Percentiles rank a stretch among this genome's conserved stretches.
These are phyloP conservation scores for Metarhizium rileyi DNA, from an alignment of 2,329 filamentous ascomycete genomes.

Conservation along the genomic window DNA sequence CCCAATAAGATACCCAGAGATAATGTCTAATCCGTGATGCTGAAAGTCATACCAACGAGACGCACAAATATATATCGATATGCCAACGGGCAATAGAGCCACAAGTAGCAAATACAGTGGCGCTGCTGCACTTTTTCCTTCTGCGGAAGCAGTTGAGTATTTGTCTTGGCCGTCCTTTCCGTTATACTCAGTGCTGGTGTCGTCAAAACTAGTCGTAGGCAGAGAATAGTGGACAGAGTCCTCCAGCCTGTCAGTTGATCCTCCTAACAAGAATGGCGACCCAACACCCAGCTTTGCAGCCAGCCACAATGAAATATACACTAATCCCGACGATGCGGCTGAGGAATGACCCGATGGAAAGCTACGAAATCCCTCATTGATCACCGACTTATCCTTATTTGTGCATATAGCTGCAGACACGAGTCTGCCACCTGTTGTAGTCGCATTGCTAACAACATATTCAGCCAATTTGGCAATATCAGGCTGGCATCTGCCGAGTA, in stretches of 20 bases:
- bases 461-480: slow-evolving; percentile 46
- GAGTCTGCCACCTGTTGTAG: slow-evolving; percentile 47
- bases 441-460: slow-evolving; percentile 47
- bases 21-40: slow-evolving; percentile 71
- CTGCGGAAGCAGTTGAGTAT: background rate
- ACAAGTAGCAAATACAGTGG: slow-evolving; percentile 57
- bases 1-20: slow-evolving; percentile 63
- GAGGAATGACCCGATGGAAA: slow-evolving; percentile 38
- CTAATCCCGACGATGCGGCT: slow-evolving; percentile 59
- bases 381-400: slow-evolving; percentile 40
- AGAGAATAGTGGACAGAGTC: slow-evolving; percentile 28
- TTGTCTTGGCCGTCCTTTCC: background rate
- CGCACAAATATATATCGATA: slow-evolving; percentile 60
- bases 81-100: slow-evolving; percentile 54
- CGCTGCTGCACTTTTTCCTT: background rate
- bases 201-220: background rate
- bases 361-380: slow-evolving; percentile 64
- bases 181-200: background rate
- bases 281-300: slow-evolving; percentile 60
- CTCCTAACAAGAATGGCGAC: slow-evolving; percentile 46
- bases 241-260: no score
- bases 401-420: slow-evolving; percentile 62
- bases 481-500: slow-evolving; percentile 62
- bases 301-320: slow-evolving; percentile 69
- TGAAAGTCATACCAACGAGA: slow-evolving; percentile 70